Conservation (phyloP, 2,329 filamentous ascomycete species). For the Phyllosticta capitalensis region DNA sequence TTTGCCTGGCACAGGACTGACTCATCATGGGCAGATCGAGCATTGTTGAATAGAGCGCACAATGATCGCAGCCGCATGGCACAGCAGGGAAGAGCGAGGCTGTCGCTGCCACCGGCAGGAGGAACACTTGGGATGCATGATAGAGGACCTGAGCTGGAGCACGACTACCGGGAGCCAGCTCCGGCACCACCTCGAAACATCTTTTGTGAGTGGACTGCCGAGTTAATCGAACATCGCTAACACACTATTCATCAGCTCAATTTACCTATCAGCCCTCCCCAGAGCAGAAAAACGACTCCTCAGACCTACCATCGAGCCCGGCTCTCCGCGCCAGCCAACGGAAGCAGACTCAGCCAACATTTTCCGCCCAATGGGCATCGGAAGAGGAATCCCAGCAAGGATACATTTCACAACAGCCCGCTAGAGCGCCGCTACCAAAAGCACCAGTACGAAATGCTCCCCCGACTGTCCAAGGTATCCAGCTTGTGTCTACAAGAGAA, state of each 20-base stretch:
- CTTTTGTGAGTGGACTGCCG: background rate
- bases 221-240: background rate
- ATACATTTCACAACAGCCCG: background rate
- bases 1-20: background rate
- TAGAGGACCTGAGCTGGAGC: background rate
- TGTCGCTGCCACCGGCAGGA: slow-evolving; percentile 25
- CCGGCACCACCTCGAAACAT: background rate
- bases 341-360: slow-evolving; percentile 10
- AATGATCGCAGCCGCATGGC: slow-evolving; percentile 27
- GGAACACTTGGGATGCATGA: background rate
- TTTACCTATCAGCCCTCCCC: slow-evolving; percentile 18
- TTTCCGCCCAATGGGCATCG: background rate
- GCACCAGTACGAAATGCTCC: background rate
- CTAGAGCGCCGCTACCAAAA: background rate
- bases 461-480: slow-evolving; percentile 50
- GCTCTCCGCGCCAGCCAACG: slow-evolving; percentile 28
- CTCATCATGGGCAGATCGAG: slow-evolving; percentile 25
- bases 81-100: slow-evolving; percentile 23
- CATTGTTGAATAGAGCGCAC: slow-evolving; percentile 23
- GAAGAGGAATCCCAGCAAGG: background rate
- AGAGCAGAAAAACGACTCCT: slow-evolving; percentile 21
- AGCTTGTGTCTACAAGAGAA: slow-evolving; percentile 47
- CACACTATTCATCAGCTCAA: slow-evolving; percentile 3
- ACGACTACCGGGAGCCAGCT: background rate
- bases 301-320: slow-evolving; percentile 31